phyloP scores from a whole-genome alignment of 139 green algal genomes.

The Chlorella sp. region DNA sequence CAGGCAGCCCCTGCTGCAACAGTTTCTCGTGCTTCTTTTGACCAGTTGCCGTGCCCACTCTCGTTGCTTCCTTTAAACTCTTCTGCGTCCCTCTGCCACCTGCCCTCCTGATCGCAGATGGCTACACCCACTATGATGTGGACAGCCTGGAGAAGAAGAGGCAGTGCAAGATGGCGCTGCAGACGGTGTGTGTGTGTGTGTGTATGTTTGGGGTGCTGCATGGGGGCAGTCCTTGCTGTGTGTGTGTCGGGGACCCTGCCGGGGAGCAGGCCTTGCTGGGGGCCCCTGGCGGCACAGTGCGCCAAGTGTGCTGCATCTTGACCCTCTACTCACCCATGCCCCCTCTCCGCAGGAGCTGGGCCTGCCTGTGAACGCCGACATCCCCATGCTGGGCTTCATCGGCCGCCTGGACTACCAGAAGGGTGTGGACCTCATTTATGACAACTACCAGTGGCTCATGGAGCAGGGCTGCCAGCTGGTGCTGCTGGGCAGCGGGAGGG shows the following conservation, averaged over 20 bases:
- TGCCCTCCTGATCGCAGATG: conserved; percentile 56
- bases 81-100: not conserved
- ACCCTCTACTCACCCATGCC: too few relatives aligned
- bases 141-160: conserved; percentile 78
- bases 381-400: conserved; percentile 93
- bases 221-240: not conserved
- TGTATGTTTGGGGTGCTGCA: not conserved
- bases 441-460: conserved; percentile 91
- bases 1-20: too few relatives aligned
- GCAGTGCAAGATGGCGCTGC: conserved; percentile 88
- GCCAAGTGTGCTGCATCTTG: not conserved
- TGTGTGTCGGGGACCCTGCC: not conserved
- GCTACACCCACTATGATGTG: conserved; percentile 82
- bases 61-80: not conserved
- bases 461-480: conserved; percentile 85
- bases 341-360: conserved; percentile 81
- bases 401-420: conserved; percentile 97
- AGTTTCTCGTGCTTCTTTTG: too few relatives aligned
- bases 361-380: conserved; percentile 85
- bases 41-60: too few relatives aligned
- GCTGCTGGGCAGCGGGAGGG: conserved; percentile 90
- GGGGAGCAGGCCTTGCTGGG: not conserved
- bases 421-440: conserved; percentile 96
- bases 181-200: conserved; percentile 38
- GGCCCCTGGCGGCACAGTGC: too few relatives aligned